A percentile compares a stretch with the other conserved stretches of the same genome.
These are phyloP conservation scores for Prunus davidiana DNA, from an alignment of 306 rosid species.

Conservation along the genomic window DNA sequence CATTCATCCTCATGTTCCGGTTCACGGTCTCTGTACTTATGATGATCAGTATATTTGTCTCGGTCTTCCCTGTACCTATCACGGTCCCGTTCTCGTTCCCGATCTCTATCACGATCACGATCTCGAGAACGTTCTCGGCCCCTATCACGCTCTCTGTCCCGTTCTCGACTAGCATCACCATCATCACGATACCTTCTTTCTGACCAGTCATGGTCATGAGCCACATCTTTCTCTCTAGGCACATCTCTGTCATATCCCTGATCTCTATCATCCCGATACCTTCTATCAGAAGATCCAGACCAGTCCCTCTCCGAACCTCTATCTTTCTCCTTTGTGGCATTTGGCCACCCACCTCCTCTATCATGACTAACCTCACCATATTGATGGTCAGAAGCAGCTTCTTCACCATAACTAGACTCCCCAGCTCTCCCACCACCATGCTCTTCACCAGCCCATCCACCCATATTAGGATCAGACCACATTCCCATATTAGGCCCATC, in stretches of 20 bases:
- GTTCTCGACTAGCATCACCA: slow-evolving; percentile 65
- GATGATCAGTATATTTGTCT: slow-evolving; percentile 84
- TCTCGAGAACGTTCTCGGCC: slow-evolving; percentile 63
- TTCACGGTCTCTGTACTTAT: slow-evolving; percentile 78
- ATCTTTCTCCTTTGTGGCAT: slow-evolving; percentile 80
- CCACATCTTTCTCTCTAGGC: slow-evolving; percentile 74
- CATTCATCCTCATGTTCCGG: slow-evolving; percentile 78
- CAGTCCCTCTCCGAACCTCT: slow-evolving; percentile 91
- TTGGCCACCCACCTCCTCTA: slow-evolving; percentile 77
- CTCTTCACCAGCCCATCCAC: slow-evolving; percentile 89
- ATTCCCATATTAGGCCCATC: slow-evolving; percentile 97
- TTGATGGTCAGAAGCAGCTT: slow-evolving; percentile 90
- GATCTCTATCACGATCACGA: slow-evolving; percentile 52
- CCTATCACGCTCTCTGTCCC: slow-evolving; percentile 54
- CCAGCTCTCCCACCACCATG: slow-evolving; percentile 85
- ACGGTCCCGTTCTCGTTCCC: slow-evolving; percentile 62
- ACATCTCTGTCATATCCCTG: slow-evolving; percentile 70
- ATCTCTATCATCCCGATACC: slow-evolving; percentile 85
- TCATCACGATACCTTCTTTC: slow-evolving; percentile 83
- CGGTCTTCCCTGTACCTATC: slow-evolving; percentile 83
- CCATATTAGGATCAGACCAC: slow-evolving; percentile 97
- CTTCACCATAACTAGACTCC: slow-evolving; percentile 97
- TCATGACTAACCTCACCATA: slow-evolving; percentile 91
- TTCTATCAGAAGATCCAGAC: slow-evolving; percentile 91
- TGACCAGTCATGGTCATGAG: slow-evolving; percentile 66